These are phyloP conservation scores for Syzygium syzygioides DNA, from an alignment of 441 rosid genomes.

Conservation along the genomic window DNA sequence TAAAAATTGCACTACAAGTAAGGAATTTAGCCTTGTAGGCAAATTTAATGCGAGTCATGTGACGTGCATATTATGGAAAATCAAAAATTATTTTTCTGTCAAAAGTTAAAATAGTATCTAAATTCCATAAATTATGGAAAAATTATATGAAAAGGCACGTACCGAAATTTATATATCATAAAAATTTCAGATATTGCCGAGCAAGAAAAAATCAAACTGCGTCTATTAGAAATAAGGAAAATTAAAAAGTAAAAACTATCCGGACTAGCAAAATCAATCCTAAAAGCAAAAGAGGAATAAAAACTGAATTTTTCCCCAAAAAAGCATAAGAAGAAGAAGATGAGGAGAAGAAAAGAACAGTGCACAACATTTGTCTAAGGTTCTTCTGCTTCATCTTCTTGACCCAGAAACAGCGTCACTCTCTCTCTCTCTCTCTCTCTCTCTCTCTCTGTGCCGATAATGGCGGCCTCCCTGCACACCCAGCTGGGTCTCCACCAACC, in stretches of 20 bases:
- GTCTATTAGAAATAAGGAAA: not conserved
- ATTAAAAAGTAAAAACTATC: not conserved
- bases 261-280: not conserved
- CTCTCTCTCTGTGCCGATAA: not conserved
- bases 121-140: not conserved
- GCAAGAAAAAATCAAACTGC: not conserved
- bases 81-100: not conserved
- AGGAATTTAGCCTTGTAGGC: not conserved
- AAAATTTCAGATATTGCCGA: not conserved
- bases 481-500: constrained; percentile 41
- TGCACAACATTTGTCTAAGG: not conserved
- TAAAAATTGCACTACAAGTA: not conserved
- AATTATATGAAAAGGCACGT: not conserved
- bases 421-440: not conserved
- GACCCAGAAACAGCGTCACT: not conserved
- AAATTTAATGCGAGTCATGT: not conserved
- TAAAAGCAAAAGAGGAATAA: not conserved
- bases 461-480: constrained; percentile 48
- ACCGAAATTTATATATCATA: not conserved
- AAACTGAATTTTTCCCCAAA: not conserved
- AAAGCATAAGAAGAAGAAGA: not conserved
- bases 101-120: not conserved
- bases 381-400: not conserved
- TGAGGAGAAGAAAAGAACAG: not conserved
- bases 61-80: not conserved